phyloP scores from a whole-genome alignment of 1,284 basidiomycete genomes.

The Gastroboletus turbinatus region DNA sequence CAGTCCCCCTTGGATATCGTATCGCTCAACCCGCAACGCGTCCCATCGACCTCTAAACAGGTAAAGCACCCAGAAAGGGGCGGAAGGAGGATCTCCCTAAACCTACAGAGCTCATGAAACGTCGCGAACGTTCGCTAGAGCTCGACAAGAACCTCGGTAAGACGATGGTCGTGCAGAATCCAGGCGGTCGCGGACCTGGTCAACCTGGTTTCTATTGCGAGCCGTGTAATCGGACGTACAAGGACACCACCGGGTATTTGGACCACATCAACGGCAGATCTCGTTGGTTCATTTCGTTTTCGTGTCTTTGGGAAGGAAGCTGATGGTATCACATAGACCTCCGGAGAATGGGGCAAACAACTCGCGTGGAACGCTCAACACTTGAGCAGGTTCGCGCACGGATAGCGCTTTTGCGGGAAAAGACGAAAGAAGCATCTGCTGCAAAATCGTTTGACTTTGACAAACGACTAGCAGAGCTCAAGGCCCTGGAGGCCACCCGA shows the following conservation, averaged over 20 bases:
- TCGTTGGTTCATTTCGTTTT: slow-evolving; percentile 57
- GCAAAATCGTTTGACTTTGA: slow-evolving; percentile 94
- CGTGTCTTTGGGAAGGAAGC: not conserved
- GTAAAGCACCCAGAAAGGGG: slow-evolving; percentile 75
- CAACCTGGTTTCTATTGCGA: slow-evolving; percentile 94
- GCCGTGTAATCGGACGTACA: slow-evolving; percentile 86
- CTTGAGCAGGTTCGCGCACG: slow-evolving; percentile 88
- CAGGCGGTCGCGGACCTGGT: slow-evolving; percentile 76
- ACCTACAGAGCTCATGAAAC: slow-evolving; percentile 87
- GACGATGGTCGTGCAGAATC: slow-evolving; percentile 87
- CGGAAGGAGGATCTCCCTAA: slow-evolving; percentile 75
- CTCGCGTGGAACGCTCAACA: slow-evolving; percentile 86
- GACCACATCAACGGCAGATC: slow-evolving; percentile 95
- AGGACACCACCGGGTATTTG: slow-evolving; percentile 90
- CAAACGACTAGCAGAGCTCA: slow-evolving; percentile 81
- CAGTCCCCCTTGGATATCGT: not conserved
- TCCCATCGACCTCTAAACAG: slow-evolving; percentile 39
- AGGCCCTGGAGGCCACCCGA: slow-evolving; percentile 62
- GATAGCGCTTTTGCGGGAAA: slow-evolving; percentile 86
- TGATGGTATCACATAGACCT: slow-evolving; percentile 61
- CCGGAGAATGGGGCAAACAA: slow-evolving; percentile 90
- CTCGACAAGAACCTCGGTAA: slow-evolving; percentile 91
- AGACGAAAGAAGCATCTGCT: slow-evolving; percentile 74
- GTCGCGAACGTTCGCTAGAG: slow-evolving; percentile 76
- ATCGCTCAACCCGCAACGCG: not conserved